Evolutionary conservation across 1,284 basidiomycete species (phyloP), one percentile per base, ranked within the genome.

Genomic region (Apiotrichum laibachii): DNA sequence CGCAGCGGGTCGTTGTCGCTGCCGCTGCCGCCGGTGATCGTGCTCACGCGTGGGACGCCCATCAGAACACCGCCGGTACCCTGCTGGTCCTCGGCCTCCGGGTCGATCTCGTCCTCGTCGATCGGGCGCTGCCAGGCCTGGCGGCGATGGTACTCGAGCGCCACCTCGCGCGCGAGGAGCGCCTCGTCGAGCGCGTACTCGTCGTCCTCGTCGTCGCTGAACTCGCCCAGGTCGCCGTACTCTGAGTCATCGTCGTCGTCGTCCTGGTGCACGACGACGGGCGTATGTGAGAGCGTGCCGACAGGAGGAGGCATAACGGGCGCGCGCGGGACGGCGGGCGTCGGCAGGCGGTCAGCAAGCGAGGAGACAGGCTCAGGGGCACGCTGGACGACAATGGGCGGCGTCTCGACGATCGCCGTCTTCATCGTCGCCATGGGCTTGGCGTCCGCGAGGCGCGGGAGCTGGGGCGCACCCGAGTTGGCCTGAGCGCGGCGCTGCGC

Each of bases 171-270:
- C 15, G 68, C 69, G 13, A 75, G 64, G 1, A 77, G 59, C 12
- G 73, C 75, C 46, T 77, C 70, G 55, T 77, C 73, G 13, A 77
- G 63, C 50, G 72, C 70, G 57, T 75, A 75, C 57, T 75, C 75
- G 60, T 77, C 75, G 44, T 75, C 72, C 19, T 72, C 71, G 9
- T 66, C 71, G 16, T 67, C 65, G 18, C 60, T 61, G 16, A 42
- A 42, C 16, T 42, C 40, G 40, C n/a, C 40, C 40, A 42, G n/a
- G 19, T 73, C 73, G 11, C 69, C 72, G 18, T 69, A 68, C 11
- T 69, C 68, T 16, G 68, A 63, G 15, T 65, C 63, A 16, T 68
- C 67, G 3, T 65, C 64, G 22, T 67, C 65, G 55, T 64, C 53
- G 50, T 64, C 59, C 18, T 31, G 26, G 26, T 49, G 55, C 11